Percentiles rank a stretch among this genome's conserved stretches.
These are phyloP conservation scores for Epichloe typhina DNA, from an alignment of 2,329 filamentous ascomycete species.

Conservation along the genomic window DNA sequence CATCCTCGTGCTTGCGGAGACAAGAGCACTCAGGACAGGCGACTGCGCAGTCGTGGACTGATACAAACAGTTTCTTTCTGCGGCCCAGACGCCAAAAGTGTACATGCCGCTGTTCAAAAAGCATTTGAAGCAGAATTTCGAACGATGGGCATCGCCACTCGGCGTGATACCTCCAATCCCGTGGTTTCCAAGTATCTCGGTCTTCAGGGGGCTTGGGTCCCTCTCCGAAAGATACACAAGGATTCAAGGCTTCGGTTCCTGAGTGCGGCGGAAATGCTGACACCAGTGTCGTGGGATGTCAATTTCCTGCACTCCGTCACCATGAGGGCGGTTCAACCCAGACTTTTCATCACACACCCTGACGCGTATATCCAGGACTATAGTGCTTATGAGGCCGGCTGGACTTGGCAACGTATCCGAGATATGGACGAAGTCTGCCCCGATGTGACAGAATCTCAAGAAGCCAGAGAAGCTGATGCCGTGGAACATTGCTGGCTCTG, in stretches of 20 bases:
- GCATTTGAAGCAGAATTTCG: conserved; percentile 47
- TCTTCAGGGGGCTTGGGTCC: conserved; percentile 57
- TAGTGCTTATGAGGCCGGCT: conserved; percentile 38
- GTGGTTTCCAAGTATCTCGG: conserved; percentile 38
- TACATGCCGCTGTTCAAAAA: conserved; percentile 47
- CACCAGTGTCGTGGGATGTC: conserved; percentile 57
- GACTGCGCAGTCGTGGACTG: conserved; percentile 63
- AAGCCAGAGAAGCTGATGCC: conserved; percentile 48
- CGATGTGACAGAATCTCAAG: conserved; percentile 28
- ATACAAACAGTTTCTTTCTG: conserved; percentile 50
- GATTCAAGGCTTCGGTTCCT: conserved; percentile 61
- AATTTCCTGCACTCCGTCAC: conserved; percentile 58
- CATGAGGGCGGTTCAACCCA: conserved; percentile 55
- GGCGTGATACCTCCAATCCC: conserved; percentile 14
- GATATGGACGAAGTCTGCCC: conserved; percentile 45
- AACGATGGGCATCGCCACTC: conserved; percentile 26
- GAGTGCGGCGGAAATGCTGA: conserved; percentile 58
- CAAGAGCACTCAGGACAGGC: conserved; percentile 49
- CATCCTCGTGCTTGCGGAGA: conserved; percentile 54
- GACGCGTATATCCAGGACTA: conserved; percentile 59
- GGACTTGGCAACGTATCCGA: conserved; percentile 59
- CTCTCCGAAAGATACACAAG: conserved; percentile 62
- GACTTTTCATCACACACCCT: conserved; percentile 64
- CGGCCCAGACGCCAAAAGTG: conserved; percentile 52
- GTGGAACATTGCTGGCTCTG: conserved; percentile 55